These are phyloP conservation scores for Trichoderma sp. DNA, from an alignment of 2,329 filamentous ascomycete species.

Conservation along the genomic window DNA sequence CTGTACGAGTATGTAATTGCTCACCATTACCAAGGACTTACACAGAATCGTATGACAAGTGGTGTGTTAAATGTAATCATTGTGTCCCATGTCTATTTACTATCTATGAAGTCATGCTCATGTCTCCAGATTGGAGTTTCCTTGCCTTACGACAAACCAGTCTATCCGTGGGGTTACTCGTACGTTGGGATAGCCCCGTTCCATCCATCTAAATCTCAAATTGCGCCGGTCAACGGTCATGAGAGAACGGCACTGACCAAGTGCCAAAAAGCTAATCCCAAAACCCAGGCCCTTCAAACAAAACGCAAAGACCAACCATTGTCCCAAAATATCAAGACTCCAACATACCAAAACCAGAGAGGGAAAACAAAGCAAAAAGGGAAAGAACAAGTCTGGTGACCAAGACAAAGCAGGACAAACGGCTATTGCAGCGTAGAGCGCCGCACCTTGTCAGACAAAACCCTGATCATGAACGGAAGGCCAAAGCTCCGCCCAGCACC, in stretches of 20 bases:
- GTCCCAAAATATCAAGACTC: neutral
- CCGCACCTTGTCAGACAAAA: neutral
- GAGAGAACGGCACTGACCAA: neutral
- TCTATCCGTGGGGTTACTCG: neutral
- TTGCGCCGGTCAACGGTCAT: neutral
- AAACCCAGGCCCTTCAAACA: neutral
- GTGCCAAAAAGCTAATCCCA: neutral
- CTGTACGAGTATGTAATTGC: neutral
- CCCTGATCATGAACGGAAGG: neutral
- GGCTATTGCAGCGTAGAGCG: neutral
- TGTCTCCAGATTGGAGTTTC: neutral
- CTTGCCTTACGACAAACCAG: conserved; percentile 12
- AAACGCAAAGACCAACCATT: neutral
- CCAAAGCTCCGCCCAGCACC: neutral
- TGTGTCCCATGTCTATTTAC: neutral
- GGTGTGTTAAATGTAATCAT: neutral
- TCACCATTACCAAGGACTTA: neutral
- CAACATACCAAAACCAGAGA: neutral
- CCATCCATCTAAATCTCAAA: neutral
- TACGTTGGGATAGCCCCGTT: neutral
- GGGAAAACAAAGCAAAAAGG: neutral
- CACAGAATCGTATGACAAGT: neutral
- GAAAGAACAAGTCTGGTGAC: neutral
- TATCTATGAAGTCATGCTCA: conserved; percentile 9
- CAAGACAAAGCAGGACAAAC: neutral